A percentile compares a stretch with the other conserved stretches of the same genome.
Conservation (phyloP, 2,329 filamentous ascomycete genomes). For the Xylaria digitata region DNA sequence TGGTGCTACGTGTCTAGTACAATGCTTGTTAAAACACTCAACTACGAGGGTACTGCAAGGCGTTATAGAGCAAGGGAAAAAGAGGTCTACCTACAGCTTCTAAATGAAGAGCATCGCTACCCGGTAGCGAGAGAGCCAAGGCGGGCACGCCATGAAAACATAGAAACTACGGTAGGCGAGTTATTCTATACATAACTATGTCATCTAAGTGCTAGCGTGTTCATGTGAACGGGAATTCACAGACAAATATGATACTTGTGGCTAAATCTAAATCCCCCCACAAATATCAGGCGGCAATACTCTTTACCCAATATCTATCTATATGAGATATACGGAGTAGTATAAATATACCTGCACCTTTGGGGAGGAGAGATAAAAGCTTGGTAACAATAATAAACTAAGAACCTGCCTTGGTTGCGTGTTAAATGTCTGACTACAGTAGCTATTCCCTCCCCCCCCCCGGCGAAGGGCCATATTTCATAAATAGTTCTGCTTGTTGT, state of each 20-base stretch:
- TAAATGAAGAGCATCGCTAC: constrained; percentile 1
- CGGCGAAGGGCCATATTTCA: neutral
- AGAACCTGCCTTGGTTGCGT: neutral
- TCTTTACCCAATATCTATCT: neutral
- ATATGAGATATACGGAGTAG: too few species aligned
- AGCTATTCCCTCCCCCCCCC: neutral
- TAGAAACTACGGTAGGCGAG: constrained; percentile 13
- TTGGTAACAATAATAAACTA: neutral
- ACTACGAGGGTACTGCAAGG: constrained; percentile 13
- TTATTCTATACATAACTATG: constrained; percentile 22
- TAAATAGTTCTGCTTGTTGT: neutral
- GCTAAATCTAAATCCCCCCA: neutral
- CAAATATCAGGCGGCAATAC: neutral
- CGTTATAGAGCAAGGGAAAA: constrained; percentile 16
- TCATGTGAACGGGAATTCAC: neutral
- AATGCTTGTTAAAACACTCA: constrained; percentile 6
- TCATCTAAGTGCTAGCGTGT: neutral
- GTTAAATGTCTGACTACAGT: neutral
- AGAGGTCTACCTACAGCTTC: neutral
- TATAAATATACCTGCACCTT: neutral
- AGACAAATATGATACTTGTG: neutral
- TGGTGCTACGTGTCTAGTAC: constrained; percentile 13
- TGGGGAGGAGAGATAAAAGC: too few species aligned
- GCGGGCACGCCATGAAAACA: constrained; percentile 5
- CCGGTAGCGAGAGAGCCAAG: constrained; percentile 1